phyloP scores from a whole-genome alignment of 306 rosid genomes.

The Dicorynia guianensis region DNA sequence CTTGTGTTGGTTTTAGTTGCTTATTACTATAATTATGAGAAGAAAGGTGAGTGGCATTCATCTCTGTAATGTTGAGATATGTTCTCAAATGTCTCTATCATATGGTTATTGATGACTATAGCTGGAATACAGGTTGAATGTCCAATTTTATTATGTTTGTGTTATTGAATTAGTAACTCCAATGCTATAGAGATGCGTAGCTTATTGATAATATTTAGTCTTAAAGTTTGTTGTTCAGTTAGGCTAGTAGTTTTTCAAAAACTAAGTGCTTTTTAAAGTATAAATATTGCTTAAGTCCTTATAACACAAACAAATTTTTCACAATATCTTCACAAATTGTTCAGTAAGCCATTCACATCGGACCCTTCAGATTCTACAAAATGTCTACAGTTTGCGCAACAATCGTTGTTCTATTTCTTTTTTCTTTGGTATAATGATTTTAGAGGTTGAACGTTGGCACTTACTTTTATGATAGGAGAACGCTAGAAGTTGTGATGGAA shows the following conservation, averaged over 20 bases:
- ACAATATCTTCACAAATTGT: no score
- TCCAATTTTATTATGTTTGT: not conserved
- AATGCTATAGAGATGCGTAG: not conserved
- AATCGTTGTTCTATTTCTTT: not conserved
- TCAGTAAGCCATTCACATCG: no score
- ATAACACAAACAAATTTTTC: no score
- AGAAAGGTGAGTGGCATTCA: not conserved
- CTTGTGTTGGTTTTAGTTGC: constrained; percentile 22
- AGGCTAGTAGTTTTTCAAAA: not conserved
- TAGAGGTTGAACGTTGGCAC: no score
- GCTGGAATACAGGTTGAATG: not conserved
- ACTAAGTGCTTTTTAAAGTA: not conserved
- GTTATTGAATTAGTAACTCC: not conserved
- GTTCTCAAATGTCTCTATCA: not conserved
- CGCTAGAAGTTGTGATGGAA: not conserved
- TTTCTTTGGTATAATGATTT: not conserved
- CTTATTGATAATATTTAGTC: not conserved
- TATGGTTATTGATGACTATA: not conserved
- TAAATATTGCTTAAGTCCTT: no score
- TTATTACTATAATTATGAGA: constrained; percentile 7
- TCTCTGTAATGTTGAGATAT: not conserved
- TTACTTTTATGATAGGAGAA: not conserved
- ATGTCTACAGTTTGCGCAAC: no score
- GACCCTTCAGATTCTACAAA: no score
- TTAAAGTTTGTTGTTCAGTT: not conserved